Evolutionary conservation across 768 basidiomycete genomes (phyloP), one percentile per base, ranked within the genome.

Genomic region (Vishniacozyma victoriae): DNA sequence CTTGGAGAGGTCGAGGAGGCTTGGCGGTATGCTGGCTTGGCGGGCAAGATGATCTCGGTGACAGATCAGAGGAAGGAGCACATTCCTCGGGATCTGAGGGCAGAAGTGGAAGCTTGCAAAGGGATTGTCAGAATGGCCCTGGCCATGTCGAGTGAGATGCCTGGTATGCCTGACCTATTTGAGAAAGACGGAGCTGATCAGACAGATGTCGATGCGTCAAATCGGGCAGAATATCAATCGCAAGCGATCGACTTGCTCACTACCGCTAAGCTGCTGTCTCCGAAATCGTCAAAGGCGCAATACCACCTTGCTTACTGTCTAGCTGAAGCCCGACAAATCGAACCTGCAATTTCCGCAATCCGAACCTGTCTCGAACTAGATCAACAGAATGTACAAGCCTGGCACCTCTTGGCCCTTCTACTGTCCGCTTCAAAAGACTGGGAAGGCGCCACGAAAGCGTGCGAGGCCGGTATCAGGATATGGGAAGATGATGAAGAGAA

Each of bases 341-440:
- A 80, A n/a, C 73, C 76, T 23, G 87, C 91, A 0, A 78, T 85
- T 5, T 71, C 77, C 13, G 75, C 81, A 42, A 85, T 87, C 0
- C 81, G 83, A 5, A 62, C 75, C 3, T 86, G 90, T 1, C 81
- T 93, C 2, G 85, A 91, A 66, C 76, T 77, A 5, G 80, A 84
- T 24, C 75, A 83, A 0, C 29, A 46, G 3, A 73, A 69, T 25
- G 77, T 86, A 20, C 78, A 87, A 35, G 84, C 86, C 44, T 96
- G 91, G 92, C 93, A 96, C 71, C 78, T 96, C 14, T 77, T 96
- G 0, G 89, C 86, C 0, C 74, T 96, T 4, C 70, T 93, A 11
- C 76, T 92, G n/a, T 82, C 82, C 0, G 83, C 85, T 7, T 75
- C 77, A 23, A 87, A 85, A 54, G 82, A 89, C 56, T 88, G 87